Percentiles rank a stretch among this genome's conserved stretches.
These are phyloP conservation scores for Talaromyces sp. DNA, from an alignment of 2,329 filamentous ascomycete species.

Conservation along the genomic window DNA sequence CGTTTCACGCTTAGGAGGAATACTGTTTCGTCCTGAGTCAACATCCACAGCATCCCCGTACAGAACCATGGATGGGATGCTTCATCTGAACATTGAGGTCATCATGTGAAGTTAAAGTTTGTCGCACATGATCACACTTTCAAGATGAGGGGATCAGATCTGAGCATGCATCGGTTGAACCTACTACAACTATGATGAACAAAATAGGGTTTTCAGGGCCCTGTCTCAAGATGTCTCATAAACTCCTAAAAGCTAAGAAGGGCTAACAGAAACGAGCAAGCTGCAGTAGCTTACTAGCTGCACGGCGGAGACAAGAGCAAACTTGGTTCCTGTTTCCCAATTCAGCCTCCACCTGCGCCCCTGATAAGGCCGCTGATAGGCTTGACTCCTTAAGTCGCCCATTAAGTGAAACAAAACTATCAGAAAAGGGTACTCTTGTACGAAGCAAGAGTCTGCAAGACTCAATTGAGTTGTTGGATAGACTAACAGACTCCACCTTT, in stretches of 20 bases:
- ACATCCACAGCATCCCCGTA: background rate
- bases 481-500: background rate
- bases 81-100: background rate
- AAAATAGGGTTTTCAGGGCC: background rate
- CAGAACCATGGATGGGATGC: background rate
- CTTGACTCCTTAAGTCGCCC: background rate
- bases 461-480: too few species aligned
- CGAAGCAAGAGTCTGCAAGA: background rate
- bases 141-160: background rate
- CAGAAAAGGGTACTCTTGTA: background rate
- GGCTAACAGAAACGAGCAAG: background rate
- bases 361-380: background rate
- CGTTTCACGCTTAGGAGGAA: background rate
- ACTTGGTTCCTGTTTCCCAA: background rate
- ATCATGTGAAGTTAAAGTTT: background rate
- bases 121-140: too few species aligned
- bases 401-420: constrained; percentile 1
- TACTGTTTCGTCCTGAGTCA: background rate
- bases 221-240: constrained; percentile 8
- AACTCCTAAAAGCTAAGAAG: background rate
- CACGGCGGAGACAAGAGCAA: background rate
- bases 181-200: background rate
- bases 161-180: background rate
- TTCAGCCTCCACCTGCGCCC: background rate
- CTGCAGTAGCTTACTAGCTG: background rate